Percentiles rank a stretch among this genome's conserved stretches.
Conservation (phyloP, 495 filamentous ascomycete genomes). For the Neurospora sp. region DNA sequence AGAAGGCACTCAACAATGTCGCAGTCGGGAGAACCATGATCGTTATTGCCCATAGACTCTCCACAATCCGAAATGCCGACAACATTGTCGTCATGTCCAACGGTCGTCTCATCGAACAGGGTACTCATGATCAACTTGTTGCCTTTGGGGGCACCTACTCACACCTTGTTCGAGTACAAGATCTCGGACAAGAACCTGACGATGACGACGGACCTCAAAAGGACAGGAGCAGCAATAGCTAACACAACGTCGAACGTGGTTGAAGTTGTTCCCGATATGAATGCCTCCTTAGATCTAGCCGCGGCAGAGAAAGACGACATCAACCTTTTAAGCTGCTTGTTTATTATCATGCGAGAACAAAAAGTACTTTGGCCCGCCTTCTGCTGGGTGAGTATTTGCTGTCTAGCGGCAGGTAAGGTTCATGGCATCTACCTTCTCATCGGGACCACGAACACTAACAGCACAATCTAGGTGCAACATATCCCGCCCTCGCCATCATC, state of each 20-base stretch:
- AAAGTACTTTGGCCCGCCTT: constrained; percentile 21
- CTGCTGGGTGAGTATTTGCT: constrained; percentile 12
- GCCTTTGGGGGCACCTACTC: constrained; percentile 37
- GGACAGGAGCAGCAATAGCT: constrained; percentile 9
- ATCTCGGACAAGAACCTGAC: constrained; percentile 19
- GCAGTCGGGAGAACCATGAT: constrained; percentile 59
- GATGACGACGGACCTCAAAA: neutral
- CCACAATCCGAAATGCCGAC: constrained; percentile 57
- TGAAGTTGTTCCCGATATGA: constrained; percentile 10
- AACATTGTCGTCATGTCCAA: constrained; percentile 55
- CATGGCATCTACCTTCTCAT: neutral
- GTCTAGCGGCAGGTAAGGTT: constrained; percentile 10
- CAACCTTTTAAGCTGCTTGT: constrained; percentile 27
- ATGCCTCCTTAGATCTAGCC: neutral
- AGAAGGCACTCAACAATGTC: constrained; percentile 55
- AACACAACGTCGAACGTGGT: constrained; percentile 22
- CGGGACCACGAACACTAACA: neutral
- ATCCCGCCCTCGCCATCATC: constrained; percentile 26
- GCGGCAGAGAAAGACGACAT: constrained; percentile 3
- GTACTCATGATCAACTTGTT: constrained; percentile 54
- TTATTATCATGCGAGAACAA: constrained; percentile 28
- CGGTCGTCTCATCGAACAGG: constrained; percentile 47
- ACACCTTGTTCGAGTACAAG: constrained; percentile 35
- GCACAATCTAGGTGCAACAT: constrained; percentile 13
- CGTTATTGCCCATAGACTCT: constrained; percentile 58